Evolutionary conservation across 2,329 filamentous ascomycete species (phyloP).

Genomic region (Cytospora mali): DNA sequence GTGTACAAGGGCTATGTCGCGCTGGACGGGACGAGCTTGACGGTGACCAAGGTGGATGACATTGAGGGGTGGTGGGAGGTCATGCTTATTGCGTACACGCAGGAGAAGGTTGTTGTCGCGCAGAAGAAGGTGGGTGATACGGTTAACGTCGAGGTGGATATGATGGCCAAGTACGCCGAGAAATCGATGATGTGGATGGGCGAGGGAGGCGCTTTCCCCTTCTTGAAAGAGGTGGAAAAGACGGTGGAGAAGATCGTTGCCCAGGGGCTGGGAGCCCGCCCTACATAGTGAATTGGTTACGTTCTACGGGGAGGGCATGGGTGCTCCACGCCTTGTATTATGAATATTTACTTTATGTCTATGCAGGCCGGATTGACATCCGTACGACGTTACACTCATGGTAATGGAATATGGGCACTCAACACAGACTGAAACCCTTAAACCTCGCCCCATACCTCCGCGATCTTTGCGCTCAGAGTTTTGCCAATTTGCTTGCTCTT

Average conservation of each 20-base stretch:
- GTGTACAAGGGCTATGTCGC: conserved; percentile 97
- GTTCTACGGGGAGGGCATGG: not conserved
- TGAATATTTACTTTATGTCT: not conserved
- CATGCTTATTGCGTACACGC: conserved; percentile 96
- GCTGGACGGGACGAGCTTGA: conserved; percentile 92
- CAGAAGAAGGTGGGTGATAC: conserved; percentile 76
- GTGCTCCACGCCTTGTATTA: not conserved
- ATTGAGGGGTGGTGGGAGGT: conserved; percentile 84
- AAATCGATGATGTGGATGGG: conserved; percentile 85
- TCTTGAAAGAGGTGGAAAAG: conserved; percentile 73
- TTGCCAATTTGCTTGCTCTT: conserved; percentile 71
- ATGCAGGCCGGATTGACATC: not conserved
- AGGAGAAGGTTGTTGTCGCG: conserved; percentile 85
- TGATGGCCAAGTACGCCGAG: conserved; percentile 82
- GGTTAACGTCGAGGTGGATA: conserved; percentile 92
- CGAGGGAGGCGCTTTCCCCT: conserved; percentile 53
- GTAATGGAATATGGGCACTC: not conserved
- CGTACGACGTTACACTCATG: not conserved
- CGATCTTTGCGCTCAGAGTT: conserved; percentile 67
- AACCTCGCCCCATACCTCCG: conserved; percentile 69
- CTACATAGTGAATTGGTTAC: not conserved
- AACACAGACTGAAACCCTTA: conserved; percentile 33
- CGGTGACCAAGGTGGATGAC: conserved; percentile 85
- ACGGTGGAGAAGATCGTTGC: conserved; percentile 76
- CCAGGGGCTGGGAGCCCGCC: conserved; percentile 54